These are phyloP conservation scores for Delonix regia DNA, from an alignment of 306 rosid genomes.

Conservation along the genomic window DNA sequence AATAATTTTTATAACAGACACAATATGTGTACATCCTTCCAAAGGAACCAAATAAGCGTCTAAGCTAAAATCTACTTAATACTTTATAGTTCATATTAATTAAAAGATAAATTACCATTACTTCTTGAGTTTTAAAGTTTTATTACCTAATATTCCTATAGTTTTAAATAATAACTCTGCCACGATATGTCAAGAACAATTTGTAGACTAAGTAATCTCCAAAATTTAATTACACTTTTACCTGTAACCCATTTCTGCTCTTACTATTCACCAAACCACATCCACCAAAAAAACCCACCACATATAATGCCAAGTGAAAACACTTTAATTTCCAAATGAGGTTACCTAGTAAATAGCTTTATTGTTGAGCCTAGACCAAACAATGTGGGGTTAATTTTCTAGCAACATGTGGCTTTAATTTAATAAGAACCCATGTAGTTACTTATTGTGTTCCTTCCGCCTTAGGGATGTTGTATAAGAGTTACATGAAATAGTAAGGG, in stretches of 20 bases:
- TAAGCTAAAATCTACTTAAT: not conserved
- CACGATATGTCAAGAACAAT: not conserved
- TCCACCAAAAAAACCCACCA: constrained; percentile 77
- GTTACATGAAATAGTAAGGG: not conserved
- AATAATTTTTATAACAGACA: not conserved
- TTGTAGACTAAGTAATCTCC: not conserved
- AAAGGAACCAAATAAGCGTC: not conserved
- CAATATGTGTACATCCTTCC: not conserved
- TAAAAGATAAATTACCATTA: not conserved
- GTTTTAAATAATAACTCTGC: not conserved
- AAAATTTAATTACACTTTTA: not conserved
- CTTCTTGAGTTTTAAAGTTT: not conserved
- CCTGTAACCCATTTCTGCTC: not conserved
- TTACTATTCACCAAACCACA: not conserved
- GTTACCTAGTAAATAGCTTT: constrained; percentile 29
- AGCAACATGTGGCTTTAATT: constrained; percentile 72
- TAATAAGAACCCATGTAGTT: constrained; percentile 94
- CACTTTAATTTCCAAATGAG: constrained; percentile 41
- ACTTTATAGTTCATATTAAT: not conserved
- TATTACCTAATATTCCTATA: not conserved
- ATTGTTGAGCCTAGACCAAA: constrained; percentile 59
- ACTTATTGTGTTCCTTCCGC: constrained; percentile 74
- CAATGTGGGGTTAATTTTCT: constrained; percentile 74
- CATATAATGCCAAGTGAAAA: constrained; percentile 66
- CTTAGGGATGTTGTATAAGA: not conserved